Conservation (phyloP, 345 rosid genomes). For the Salix arbutifolia region DNA sequence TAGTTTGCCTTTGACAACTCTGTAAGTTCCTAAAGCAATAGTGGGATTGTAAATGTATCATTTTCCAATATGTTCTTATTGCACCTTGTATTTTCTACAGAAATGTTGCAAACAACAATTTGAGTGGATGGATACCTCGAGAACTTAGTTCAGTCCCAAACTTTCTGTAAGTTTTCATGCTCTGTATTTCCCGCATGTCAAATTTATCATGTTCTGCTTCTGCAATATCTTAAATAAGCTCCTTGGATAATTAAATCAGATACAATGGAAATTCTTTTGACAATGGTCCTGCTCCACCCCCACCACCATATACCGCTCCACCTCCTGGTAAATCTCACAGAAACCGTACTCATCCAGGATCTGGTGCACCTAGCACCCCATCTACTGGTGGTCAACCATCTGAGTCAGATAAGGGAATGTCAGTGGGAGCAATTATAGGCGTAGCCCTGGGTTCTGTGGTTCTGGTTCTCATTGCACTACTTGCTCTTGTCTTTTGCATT, state of each 20-base stretch:
- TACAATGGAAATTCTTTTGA: conserved; percentile 77
- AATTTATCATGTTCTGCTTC: conserved; percentile 3
- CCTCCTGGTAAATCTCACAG: conserved; percentile 49
- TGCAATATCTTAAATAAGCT: conserved; percentile 16
- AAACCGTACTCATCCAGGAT: conserved; percentile 42
- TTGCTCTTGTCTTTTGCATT: conserved; percentile 47
- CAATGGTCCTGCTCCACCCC: conserved; percentile 73
- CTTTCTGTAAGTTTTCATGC: conserved; percentile 56
- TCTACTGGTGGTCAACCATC: conserved; percentile 39
- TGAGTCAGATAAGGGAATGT: conserved; percentile 44
- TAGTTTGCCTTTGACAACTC: conserved; percentile 58
- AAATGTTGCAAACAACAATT: conserved; percentile 85
- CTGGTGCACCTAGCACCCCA: conserved; percentile 34
- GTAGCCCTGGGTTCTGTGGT: conserved; percentile 60
- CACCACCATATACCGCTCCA: conserved; percentile 56
- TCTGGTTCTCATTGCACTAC: conserved; percentile 42
- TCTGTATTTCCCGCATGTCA: neutral
- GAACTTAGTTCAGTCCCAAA: conserved; percentile 61
- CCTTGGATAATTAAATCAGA: conserved; percentile 46
- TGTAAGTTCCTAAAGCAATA: conserved; percentile 50
- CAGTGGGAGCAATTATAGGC: conserved; percentile 62
- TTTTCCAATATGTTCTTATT: conserved; percentile 13
- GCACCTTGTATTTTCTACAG: conserved; percentile 37
- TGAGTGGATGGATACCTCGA: conserved; percentile 84
- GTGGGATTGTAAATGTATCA: neutral